Conservation (phyloP, 1,284 basidiomycete species). For the Ustilago vetiveriae region DNA sequence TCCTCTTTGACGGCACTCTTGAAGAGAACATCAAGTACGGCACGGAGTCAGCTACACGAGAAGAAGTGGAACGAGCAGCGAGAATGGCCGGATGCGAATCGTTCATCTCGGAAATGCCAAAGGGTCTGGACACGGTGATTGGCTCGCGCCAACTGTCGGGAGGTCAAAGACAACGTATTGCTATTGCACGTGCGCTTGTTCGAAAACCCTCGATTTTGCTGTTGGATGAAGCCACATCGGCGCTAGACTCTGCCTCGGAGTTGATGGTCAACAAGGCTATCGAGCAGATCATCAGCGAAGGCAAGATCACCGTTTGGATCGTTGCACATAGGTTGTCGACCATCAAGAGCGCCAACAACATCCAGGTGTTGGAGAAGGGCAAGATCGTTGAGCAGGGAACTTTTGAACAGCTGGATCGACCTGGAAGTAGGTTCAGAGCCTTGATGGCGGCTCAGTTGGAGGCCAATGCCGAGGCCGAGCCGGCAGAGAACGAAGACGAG, state of each 20-base stretch:
- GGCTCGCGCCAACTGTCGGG: constrained; percentile 67
- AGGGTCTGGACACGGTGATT: constrained; percentile 79
- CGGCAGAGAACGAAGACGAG: too few species aligned
- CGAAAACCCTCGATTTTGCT: constrained; percentile 69
- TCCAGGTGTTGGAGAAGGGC: constrained; percentile 70
- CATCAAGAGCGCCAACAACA: constrained; percentile 69
- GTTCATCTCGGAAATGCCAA: constrained; percentile 90
- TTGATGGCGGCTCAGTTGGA: constrained; percentile 64
- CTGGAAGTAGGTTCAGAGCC: constrained; percentile 55
- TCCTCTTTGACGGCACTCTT: constrained; percentile 78
- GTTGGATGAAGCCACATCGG: constrained; percentile 66
- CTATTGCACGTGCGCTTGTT: constrained; percentile 70
- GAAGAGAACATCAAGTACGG: constrained; percentile 94
- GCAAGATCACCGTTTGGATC: constrained; percentile 70
- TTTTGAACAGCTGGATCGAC: constrained; percentile 68
- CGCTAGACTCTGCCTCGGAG: constrained; percentile 69
- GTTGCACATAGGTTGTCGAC: constrained; percentile 70
- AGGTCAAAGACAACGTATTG: constrained; percentile 70
- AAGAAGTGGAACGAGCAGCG: constrained; percentile 87
- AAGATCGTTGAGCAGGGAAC: constrained; percentile 69
- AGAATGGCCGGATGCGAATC: constrained; percentile 87
- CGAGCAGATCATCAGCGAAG: constrained; percentile 68
- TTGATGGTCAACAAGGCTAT: constrained; percentile 69
- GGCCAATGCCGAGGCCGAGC: too few species aligned
- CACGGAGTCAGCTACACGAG: constrained; percentile 75